A percentile compares a stretch with the other conserved stretches of the same genome.
These are phyloP conservation scores for Hibiscus mutabilis DNA, from an alignment of 345 rosid species.

Conservation along the genomic window DNA sequence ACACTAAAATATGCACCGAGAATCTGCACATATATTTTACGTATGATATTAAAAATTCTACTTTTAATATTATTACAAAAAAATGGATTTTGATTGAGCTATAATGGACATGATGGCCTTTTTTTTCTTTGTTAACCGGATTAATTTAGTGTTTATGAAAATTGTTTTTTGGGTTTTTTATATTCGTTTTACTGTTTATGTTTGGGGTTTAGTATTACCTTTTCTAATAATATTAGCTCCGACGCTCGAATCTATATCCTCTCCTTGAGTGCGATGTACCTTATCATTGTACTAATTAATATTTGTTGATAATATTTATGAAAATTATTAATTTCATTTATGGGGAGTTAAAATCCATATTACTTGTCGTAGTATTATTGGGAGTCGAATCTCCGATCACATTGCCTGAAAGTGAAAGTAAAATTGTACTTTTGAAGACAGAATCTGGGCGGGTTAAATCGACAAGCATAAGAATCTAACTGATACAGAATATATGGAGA, in stretches of 20 bases:
- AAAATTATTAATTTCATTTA: not conserved
- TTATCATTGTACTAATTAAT: too few relatives aligned
- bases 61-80: not conserved
- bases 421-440: conserved; percentile 2
- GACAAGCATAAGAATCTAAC: not conserved
- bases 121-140: too few relatives aligned
- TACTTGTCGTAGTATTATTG: not conserved
- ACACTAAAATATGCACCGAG: too few relatives aligned
- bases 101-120: not conserved
- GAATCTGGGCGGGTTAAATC: not conserved
- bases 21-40: too few relatives aligned
- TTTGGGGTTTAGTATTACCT: too few relatives aligned
- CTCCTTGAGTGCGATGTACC: too few relatives aligned
- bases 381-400: not conserved
- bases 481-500: not conserved
- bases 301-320: not conserved
- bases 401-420: conserved; percentile 6
- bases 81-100: not conserved
- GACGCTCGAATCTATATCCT: too few relatives aligned
- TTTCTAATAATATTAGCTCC: too few relatives aligned
- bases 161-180: too few relatives aligned
- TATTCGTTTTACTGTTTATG: too few relatives aligned
- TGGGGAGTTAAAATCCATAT: not conserved
- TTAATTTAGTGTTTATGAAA: too few relatives aligned
- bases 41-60: not conserved